phyloP scores from a whole-genome alignment of 2,329 filamentous ascomycete species.

The Colletotrichum sp. region DNA sequence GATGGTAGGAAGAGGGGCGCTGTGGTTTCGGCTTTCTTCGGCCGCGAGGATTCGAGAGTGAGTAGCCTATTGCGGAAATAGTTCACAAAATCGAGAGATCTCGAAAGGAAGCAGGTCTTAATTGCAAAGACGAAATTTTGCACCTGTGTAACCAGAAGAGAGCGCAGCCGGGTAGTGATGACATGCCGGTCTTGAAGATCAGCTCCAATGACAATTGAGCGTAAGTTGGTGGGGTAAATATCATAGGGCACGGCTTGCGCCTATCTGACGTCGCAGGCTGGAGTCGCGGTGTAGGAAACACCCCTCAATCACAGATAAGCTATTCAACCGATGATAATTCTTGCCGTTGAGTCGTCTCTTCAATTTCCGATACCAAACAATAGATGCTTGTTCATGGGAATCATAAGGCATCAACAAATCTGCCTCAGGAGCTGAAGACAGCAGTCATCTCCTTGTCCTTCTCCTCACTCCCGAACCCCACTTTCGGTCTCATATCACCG shows the following conservation, averaged over 20 bases:
- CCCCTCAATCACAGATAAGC: not conserved
- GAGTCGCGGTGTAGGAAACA: not conserved
- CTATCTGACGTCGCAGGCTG: not conserved
- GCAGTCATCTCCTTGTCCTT: not conserved
- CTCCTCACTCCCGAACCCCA: not conserved
- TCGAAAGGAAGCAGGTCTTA: not conserved
- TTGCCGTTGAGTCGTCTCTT: not conserved
- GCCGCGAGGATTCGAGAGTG: not conserved
- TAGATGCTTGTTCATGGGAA: not conserved
- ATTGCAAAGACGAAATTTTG: not conserved
- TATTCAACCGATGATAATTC: not conserved
- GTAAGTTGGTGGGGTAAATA: not conserved
- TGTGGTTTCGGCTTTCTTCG: not conserved
- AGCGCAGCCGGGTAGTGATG: not conserved
- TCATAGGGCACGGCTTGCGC: not conserved
- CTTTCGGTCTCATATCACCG: not conserved
- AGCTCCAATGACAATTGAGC: not conserved
- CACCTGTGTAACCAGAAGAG: not conserved
- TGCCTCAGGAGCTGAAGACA: not conserved
- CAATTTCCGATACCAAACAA: not conserved
- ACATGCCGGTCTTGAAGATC: not conserved
- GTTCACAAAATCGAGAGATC: not conserved
- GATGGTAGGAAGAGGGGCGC: not conserved
- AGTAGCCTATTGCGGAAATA: not conserved
- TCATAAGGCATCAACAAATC: not conserved